Evolutionary conservation across 2,329 filamentous ascomycete species (phyloP).

Genomic region (Laburnicola sp.): DNA sequence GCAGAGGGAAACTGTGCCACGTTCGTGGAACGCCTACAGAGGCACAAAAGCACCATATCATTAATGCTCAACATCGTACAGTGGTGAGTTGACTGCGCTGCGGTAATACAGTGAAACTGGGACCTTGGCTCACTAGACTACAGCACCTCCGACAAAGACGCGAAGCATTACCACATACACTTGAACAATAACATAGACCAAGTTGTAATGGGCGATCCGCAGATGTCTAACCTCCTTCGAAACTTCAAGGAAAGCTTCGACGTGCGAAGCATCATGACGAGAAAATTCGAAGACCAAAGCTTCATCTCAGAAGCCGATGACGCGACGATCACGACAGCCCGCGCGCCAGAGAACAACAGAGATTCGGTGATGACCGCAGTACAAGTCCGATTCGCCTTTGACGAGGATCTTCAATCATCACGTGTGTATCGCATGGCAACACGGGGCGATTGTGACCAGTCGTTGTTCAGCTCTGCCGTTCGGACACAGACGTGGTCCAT

Average conservation of each 20-base stretch:
- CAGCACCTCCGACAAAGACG: constrained; percentile 7
- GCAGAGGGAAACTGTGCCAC: background rate
- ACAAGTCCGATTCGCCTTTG: constrained; percentile 7
- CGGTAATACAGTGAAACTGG: no score
- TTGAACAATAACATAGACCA: no score
- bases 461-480: constrained; percentile 8
- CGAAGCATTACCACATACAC: no score
- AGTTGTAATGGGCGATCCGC: no score
- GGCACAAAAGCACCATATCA: constrained; percentile 5
- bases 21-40: constrained; percentile 7
- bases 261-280: no score
- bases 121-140: no score
- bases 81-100: background rate
- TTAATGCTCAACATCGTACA: constrained; percentile 12
- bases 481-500: constrained; percentile 11
- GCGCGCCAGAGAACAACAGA: background rate
- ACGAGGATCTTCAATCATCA: constrained; percentile 10
- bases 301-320: no score
- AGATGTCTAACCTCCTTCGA: no score
- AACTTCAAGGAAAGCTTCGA: no score
- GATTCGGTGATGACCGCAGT: background rate
- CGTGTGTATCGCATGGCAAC: constrained; percentile 9
- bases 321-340: background rate
- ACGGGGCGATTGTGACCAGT: constrained; percentile 1
- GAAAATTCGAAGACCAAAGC: no score